Conservation (phyloP, 75 land plant species). For the Cupressus sempervirens region DNA sequence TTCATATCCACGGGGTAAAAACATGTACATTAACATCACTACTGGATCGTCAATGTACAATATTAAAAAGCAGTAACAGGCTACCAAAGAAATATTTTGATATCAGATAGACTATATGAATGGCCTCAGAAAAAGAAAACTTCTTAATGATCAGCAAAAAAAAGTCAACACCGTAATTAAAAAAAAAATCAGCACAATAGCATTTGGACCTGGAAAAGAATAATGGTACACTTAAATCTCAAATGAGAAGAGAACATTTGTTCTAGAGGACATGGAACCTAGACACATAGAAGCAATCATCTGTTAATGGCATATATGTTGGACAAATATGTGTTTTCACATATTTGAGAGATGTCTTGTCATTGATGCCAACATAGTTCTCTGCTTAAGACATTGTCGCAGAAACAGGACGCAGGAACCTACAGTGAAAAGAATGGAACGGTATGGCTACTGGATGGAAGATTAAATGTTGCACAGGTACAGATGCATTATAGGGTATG, state of each 20-base stretch:
- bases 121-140: neutral
- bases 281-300: neutral
- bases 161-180: neutral
- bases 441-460: no score
- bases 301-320: neutral
- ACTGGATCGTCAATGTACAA: no score
- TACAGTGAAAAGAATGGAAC: no score
- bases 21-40: no score
- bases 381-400: no score
- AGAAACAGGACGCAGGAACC: no score
- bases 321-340: no score
- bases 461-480: no score
- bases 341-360: no score
- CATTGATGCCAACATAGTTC: no score
- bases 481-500: no score
- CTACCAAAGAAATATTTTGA: neutral
- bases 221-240: neutral
- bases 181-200: neutral
- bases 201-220: neutral
- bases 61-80: neutral
- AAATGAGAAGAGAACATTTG: neutral
- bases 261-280: neutral
- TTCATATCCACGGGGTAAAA: no score
- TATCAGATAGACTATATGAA: neutral
- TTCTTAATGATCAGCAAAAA: neutral